phyloP scores from a whole-genome alignment of 805 yeast genomes.

The Candida chauliodis region DNA sequence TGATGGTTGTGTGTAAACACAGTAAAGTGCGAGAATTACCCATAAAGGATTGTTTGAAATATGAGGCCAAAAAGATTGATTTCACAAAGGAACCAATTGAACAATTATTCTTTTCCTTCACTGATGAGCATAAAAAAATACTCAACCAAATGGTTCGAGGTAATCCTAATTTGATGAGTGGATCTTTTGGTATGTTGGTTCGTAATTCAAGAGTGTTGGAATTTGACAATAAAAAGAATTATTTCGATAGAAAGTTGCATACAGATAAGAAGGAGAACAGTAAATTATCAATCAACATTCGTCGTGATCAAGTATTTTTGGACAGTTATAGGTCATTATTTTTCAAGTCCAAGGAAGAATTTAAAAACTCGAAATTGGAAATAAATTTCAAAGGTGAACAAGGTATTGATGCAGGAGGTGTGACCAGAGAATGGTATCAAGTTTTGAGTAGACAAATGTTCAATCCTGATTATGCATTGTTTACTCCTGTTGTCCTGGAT shows the following conservation, averaged over 20 bases:
- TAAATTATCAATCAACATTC: conserved; percentile 62
- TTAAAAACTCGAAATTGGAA: conserved; percentile 68
- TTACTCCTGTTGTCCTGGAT: conserved; percentile 87
- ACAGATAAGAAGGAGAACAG: conserved; percentile 39
- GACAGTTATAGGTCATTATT: conserved; percentile 84
- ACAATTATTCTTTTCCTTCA: conserved; percentile 75
- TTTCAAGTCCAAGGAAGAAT: conserved; percentile 71
- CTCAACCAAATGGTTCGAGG: conserved; percentile 88
- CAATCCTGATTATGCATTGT: conserved; percentile 91
- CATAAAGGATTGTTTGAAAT: conserved; percentile 52
- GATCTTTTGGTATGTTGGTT: conserved; percentile 88
- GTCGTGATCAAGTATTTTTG: conserved; percentile 86
- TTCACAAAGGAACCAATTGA: conserved; percentile 74
- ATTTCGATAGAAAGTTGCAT: conserved; percentile 74
- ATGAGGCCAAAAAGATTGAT: conserved; percentile 61
- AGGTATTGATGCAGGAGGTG: conserved; percentile 98
- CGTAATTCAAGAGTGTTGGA: conserved; percentile 86
- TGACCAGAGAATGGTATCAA: conserved; percentile 96
- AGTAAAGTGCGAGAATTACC: conserved; percentile 55
- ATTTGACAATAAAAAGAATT: conserved; percentile 88
- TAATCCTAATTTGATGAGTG: conserved; percentile 91
- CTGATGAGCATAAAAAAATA: conserved; percentile 83
- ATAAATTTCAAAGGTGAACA: conserved; percentile 88
- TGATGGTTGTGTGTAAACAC: conserved; percentile 96
- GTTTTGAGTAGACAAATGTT: conserved; percentile 92